Conservation (phyloP, 495 filamentous ascomycete genomes). For the Hypoxylon fragiforme region DNA sequence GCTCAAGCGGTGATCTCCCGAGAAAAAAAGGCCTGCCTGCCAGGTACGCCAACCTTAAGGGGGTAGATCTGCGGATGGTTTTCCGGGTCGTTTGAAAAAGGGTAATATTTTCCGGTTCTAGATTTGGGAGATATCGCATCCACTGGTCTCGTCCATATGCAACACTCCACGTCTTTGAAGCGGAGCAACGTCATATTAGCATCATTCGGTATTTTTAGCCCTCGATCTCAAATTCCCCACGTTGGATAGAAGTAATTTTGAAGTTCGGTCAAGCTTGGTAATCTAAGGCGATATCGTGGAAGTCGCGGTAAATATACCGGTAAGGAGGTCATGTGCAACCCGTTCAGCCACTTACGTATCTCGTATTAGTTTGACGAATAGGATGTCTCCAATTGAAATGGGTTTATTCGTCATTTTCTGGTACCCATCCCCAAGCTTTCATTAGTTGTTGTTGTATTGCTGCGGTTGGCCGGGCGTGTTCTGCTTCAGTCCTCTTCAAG, state of each 20-base stretch:
- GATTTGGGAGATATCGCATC: neutral
- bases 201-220: slow-evolving; percentile 14
- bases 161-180: neutral
- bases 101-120: slow-evolving; percentile 21
- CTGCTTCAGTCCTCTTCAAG: slow-evolving; percentile 46
- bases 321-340: too few relatives aligned
- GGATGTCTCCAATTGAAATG: neutral
- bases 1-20: slow-evolving; percentile 18
- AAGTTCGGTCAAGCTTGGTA: slow-evolving; percentile 8
- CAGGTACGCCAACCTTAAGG: slow-evolving; percentile 8
- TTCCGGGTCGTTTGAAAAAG: slow-evolving; percentile 7
- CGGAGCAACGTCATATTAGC: slow-evolving; percentile 9
- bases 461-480: slow-evolving; percentile 51
- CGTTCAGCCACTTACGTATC: neutral
- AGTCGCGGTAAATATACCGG: neutral
- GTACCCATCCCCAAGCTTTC: slow-evolving; percentile 45
- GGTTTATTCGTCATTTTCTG: slow-evolving; percentile 13
- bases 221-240: slow-evolving; percentile 9
- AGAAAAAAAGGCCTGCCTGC: too few relatives aligned
- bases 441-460: slow-evolving; percentile 44
- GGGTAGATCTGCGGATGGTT: slow-evolving; percentile 2
- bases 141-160: slow-evolving; percentile 6
- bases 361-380: neutral
- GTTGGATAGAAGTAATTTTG: neutral
- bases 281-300: slow-evolving; percentile 6